These are phyloP conservation scores for Trichoderma orchidacearum DNA, from an alignment of 495 filamentous ascomycete genomes.

Conservation along the genomic window DNA sequence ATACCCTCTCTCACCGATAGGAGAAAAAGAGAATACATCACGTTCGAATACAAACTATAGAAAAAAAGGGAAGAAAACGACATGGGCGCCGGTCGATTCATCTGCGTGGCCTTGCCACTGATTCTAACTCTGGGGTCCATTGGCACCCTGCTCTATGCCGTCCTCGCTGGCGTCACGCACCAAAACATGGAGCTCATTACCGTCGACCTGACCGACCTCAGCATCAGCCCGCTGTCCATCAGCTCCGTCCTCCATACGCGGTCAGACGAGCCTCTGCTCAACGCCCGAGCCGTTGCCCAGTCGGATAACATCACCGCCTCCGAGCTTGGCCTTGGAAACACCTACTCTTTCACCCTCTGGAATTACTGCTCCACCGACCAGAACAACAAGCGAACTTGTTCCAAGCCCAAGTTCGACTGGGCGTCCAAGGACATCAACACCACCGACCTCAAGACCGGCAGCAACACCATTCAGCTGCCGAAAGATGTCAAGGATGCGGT, in stretches of 20 bases:
- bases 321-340: slow-evolving; percentile 51
- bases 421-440: slow-evolving; percentile 46
- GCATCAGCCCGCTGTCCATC: slow-evolving; percentile 45
- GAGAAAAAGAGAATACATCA: not conserved
- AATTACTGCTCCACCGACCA: slow-evolving; percentile 58
- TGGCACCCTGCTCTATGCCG: slow-evolving; percentile 59
- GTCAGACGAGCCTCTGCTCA: too few species aligned
- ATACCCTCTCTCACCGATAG: not conserved
- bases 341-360: slow-evolving; percentile 75
- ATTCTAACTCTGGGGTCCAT: slow-evolving; percentile 58
- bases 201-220: slow-evolving; percentile 40
- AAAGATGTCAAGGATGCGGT: slow-evolving; percentile 49
- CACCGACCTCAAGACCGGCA: slow-evolving; percentile 30
- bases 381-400: slow-evolving; percentile 35
- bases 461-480: slow-evolving; percentile 36
- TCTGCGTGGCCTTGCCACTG: slow-evolving; percentile 74
- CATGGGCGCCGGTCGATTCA: slow-evolving; percentile 59
- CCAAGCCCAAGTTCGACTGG: slow-evolving; percentile 62
- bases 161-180: slow-evolving; percentile 56
- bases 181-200: slow-evolving; percentile 61
- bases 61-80: slow-evolving; percentile 16
- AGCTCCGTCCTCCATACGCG: too few species aligned
- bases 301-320: slow-evolving; percentile 31
- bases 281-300: not conserved
- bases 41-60: not conserved